Conservation (phyloP, 129 eudicot genomes). For the Apium graveolens region DNA sequence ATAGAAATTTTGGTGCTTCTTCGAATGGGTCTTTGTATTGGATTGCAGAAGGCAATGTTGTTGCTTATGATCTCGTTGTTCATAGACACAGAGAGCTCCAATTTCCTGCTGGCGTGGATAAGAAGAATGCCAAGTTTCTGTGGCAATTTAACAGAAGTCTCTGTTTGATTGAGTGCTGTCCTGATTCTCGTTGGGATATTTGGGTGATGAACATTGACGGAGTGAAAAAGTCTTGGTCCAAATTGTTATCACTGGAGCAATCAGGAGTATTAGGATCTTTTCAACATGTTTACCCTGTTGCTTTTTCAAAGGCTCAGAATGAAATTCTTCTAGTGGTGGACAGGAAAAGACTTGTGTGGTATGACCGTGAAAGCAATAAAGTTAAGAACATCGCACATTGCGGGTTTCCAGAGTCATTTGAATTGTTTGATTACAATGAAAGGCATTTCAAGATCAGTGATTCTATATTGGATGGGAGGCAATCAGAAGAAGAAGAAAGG, state of each 20-base stretch:
- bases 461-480: too few species aligned
- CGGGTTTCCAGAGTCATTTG: not conserved
- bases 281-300: not conserved
- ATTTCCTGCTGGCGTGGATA: not conserved
- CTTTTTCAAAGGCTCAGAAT: not conserved
- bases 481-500: too few species aligned
- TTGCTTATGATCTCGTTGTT: not conserved
- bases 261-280: not conserved
- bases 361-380: not conserved
- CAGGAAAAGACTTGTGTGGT: not conserved
- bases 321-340: not conserved
- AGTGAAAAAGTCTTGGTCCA: not conserved
- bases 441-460: conserved; percentile 30
- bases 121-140: not conserved
- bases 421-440: conserved; percentile 58
- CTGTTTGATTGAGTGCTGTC: not conserved
- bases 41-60: not conserved
- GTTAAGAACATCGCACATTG: not conserved
- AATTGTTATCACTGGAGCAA: not conserved
- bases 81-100: not conserved
- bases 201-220: not conserved
- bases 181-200: not conserved
- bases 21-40: not conserved
- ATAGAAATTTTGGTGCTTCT: not conserved
- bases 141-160: not conserved